These are phyloP conservation scores for Mytilinidion resinicola DNA, from an alignment of 495 filamentous ascomycete genomes.

Conservation along the genomic window DNA sequence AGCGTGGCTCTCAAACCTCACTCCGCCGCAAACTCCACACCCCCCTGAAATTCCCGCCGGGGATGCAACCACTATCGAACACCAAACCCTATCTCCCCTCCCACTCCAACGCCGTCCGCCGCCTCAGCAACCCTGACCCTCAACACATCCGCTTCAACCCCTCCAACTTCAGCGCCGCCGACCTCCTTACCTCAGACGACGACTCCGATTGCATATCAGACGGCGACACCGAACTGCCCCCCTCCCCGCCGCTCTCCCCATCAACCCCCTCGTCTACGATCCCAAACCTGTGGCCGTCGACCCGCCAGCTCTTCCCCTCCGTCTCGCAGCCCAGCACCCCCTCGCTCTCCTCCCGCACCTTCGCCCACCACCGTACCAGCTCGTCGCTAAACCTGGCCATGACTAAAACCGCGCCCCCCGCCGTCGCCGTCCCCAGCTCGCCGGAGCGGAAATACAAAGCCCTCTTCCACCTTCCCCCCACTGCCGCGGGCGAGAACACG, in stretches of 20 bases:
- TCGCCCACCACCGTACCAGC: constrained; percentile 3
- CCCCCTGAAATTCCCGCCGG: neutral
- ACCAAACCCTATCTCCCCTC: constrained; percentile 10
- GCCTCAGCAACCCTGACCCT: neutral
- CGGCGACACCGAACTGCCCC: constrained; percentile 18
- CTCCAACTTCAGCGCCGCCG: neutral
- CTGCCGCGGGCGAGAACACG: neutral
- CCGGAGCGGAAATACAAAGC: constrained; percentile 30
- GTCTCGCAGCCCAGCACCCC: constrained; percentile 26
- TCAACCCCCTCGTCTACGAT: constrained; percentile 5
- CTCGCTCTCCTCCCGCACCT: neutral
- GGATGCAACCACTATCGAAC: neutral
- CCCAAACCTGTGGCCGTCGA: constrained; percentile 25
- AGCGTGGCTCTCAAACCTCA: neutral
- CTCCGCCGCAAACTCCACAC: neutral
- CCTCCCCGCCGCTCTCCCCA: constrained; percentile 1
- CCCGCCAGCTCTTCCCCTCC: constrained; percentile 24
- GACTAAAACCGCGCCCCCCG: neutral
- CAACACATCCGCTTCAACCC: neutral
- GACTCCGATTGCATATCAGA: constrained; percentile 15
- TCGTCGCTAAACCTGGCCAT: constrained; percentile 12
- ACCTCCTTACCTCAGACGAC: constrained; percentile 14
- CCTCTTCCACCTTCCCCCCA: constrained; percentile 24
- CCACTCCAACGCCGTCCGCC: neutral
- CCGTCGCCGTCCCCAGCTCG: constrained; percentile 11